Evolutionary conservation across 768 basidiomycete species (phyloP).

Genomic region (Sporobolomyces roseus): DNA sequence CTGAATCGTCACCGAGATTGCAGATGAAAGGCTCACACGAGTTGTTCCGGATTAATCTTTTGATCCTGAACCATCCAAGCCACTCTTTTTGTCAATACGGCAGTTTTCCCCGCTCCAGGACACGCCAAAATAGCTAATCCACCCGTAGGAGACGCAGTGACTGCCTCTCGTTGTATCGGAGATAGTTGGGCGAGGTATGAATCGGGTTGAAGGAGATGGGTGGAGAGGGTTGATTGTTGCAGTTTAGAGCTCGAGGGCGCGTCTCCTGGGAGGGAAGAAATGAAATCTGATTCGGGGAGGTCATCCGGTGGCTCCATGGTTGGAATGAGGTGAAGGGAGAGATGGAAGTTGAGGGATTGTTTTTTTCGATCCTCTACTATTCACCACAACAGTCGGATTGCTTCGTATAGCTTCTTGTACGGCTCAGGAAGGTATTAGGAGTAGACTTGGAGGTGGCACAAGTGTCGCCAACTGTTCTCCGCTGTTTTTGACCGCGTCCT

Average conservation of each 20-base stretch:
- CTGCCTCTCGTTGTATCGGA: conserved; percentile 33
- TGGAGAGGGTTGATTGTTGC: not conserved
- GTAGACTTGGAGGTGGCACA: too few relatives aligned
- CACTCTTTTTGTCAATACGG: conserved; percentile 50
- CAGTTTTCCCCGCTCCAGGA: conserved; percentile 48
- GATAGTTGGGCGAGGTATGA: conserved; percentile 5
- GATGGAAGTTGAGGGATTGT: too few relatives aligned
- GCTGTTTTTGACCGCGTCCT: too few relatives aligned
- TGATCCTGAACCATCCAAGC: conserved; percentile 49
- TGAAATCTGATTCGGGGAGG: conserved; percentile 26
- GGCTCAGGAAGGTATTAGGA: too few relatives aligned
- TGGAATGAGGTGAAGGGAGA: too few relatives aligned
- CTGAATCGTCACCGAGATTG: too few relatives aligned
- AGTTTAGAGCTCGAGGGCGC: not conserved
- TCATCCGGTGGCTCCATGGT: conserved; percentile 33
- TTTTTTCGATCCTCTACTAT: too few relatives aligned
- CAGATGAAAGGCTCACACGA: conserved; percentile 41
- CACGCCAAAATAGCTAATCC: conserved; percentile 42
- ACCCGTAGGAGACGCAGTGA: conserved; percentile 7
- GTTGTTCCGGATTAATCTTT: conserved; percentile 45
- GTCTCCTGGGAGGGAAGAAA: not conserved
- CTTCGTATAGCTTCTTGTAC: too few relatives aligned
- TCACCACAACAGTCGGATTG: too few relatives aligned
- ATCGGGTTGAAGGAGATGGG: not conserved
- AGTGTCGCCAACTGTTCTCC: too few relatives aligned